Base-by-base conservation (phyloP, 78 protist species). In the Dictyostelium purpureum region DNA sequence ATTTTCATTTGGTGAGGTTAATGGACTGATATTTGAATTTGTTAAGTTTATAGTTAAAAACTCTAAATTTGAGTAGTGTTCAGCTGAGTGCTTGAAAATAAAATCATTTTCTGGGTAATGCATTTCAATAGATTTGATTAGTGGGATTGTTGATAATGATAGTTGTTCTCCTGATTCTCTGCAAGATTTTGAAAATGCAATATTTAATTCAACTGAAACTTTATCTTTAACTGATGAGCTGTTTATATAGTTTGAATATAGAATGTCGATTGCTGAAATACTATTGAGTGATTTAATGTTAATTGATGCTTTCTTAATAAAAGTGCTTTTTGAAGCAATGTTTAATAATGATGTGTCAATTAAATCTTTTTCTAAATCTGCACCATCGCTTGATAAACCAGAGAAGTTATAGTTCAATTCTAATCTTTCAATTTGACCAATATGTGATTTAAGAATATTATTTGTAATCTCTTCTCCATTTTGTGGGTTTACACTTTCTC, bases 321-420 rank as follows among this genome's bases (percentile, higher is more conserved):
- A n/a, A n/a, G n/a, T n/a, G n/a, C n/a, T n/a, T n/a, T n/a, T n/a
- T n/a, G n/a, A n/a, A n/a, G n/a, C n/a, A n/a, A n/a, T n/a, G n/a
- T 57, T 57, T 57, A 57, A 57, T 11, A 57, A 35, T 63, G 26
- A 42, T 11, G 16, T 6, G 33, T 63, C 71, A 33, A 63, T 63
- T 63, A 63, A 63, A 63, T 63, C 71, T 16, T 63, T 63, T 63
- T 63, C 71, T 3, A 63, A 63, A 63, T 63, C 71, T 63, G 71
- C 71, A 63, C 71, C 71, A 63, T 63, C 71, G 0, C 26, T 16
- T 0, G 71, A 63, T 31, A 63, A 16, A 63, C 71, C 71, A 12
- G 71, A 63, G 35, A 28, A 63, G 33, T 63, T 63, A 31, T 63
- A 63, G 16, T 63, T 63, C 33, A 63, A 63, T 33, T 63, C 71